A percentile compares a stretch with the other conserved stretches of the same genome.
Evolutionary conservation across 306 rosid species (phyloP).

Genomic region (Cicer judaicum): DNA sequence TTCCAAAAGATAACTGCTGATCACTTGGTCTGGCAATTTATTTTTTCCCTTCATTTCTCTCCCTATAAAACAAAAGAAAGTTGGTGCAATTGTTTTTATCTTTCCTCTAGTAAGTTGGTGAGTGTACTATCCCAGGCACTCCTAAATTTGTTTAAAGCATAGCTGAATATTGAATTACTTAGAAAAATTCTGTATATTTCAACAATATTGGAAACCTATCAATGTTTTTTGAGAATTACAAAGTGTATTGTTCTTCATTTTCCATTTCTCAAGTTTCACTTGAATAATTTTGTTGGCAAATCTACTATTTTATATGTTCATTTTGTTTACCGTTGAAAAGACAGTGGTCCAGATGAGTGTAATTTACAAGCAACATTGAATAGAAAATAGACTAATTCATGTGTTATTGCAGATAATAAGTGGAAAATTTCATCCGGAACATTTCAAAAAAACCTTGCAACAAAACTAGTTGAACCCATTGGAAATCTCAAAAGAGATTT

Average conservation of each 20-base stretch:
- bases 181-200: not conserved
- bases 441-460: not conserved
- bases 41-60: no score
- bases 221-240: slow-evolving; percentile 4
- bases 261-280: slow-evolving; percentile 4
- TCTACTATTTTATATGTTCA: not conserved
- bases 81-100: no score
- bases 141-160: slow-evolving; percentile 17
- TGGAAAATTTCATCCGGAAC: slow-evolving; percentile 30
- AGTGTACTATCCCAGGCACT: not conserved
- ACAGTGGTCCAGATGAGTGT: slow-evolving; percentile 20
- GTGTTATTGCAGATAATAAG: not conserved
- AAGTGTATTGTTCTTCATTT: not conserved
- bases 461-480: not conserved
- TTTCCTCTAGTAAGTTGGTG: no score
- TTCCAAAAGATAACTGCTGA: not conserved
- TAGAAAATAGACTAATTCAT: slow-evolving; percentile 22
- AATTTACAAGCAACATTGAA: not conserved
- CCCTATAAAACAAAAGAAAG: no score
- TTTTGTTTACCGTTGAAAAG: not conserved
- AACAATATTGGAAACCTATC: not conserved
- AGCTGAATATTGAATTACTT: slow-evolving; percentile 9
- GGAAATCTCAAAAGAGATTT: slow-evolving; percentile 32
- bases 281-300: not conserved
- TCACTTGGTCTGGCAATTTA: no score